Conservation (phyloP, 208 protist species). For the Tetramitus jugosus region DNA sequence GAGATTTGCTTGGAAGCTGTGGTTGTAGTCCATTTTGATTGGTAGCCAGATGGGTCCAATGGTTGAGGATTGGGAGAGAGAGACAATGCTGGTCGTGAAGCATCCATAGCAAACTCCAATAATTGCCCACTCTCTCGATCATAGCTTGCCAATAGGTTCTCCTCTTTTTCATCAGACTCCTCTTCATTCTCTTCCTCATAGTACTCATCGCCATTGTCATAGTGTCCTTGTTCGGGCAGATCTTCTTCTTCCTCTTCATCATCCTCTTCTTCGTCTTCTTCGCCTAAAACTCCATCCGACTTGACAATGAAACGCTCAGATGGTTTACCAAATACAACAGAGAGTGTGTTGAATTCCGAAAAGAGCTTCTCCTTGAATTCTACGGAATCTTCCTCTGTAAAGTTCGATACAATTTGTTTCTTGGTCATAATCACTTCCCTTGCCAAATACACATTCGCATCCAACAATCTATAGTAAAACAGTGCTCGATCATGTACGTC, state of each 20-base stretch:
- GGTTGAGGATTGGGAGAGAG: too few species aligned
- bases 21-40: too few species aligned
- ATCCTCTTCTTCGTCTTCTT: constrained; percentile 20
- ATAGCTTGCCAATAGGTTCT: too few species aligned
- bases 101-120: too few species aligned
- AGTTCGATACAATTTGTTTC: constrained; percentile 47
- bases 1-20: too few species aligned
- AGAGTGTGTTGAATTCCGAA: constrained; percentile 75
- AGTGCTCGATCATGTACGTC: constrained; percentile 70
- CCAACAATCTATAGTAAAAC: constrained; percentile 68
- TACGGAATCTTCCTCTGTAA: constrained; percentile 56
- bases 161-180: constrained; percentile 21
- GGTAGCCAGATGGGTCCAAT: too few species aligned
- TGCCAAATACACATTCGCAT: constrained; percentile 44
- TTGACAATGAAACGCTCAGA: constrained; percentile 34
- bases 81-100: too few species aligned
- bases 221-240: constrained; percentile 15
- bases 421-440: constrained; percentile 47
- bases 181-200: constrained; percentile 28
- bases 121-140: too few species aligned
- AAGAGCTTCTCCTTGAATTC: constrained; percentile 63
- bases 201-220: constrained; percentile 19
- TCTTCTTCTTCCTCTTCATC: constrained; percentile 32
- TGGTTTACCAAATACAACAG: constrained; percentile 62
- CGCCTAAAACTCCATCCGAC: constrained; percentile 22